These are phyloP conservation scores for Beta macrorhiza DNA, from an alignment of 179 eudicot species.

Conservation along the genomic window DNA sequence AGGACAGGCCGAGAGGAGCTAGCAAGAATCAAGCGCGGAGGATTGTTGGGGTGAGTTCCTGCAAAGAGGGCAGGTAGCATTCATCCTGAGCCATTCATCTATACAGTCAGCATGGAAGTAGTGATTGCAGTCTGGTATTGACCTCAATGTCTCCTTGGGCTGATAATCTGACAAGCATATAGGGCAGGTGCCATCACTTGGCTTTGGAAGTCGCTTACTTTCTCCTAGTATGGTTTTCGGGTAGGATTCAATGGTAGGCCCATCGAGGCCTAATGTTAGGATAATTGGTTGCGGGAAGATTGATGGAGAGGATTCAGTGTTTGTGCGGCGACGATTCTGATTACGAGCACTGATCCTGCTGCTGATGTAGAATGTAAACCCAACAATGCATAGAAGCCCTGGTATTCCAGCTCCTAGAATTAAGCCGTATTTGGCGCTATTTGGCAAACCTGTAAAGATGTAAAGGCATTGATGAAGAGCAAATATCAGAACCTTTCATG, in stretches of 20 bases:
- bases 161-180: conserved; percentile 77
- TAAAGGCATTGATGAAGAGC: not conserved
- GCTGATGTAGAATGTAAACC: conserved; percentile 43
- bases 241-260: conserved; percentile 71
- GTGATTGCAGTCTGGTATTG: conserved; percentile 78
- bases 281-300: conserved; percentile 39
- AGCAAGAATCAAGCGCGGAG: not conserved
- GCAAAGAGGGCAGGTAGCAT: conserved; percentile 83
- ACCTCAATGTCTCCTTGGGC: conserved; percentile 64
- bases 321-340: conserved; percentile 25
- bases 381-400: conserved; percentile 46
- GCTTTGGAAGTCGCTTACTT: conserved; percentile 61
- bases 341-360: conserved; percentile 30
- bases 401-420: conserved; percentile 68
- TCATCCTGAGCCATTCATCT: conserved; percentile 77
- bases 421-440: conserved; percentile 57
- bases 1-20: not conserved
- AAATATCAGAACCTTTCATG: not conserved
- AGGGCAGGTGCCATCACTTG: conserved; percentile 56
- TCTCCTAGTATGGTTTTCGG: conserved; percentile 70
- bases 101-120: conserved; percentile 75
- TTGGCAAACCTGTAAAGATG: conserved; percentile 55
- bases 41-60: conserved; percentile 55
- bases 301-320: conserved; percentile 34
- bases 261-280: conserved; percentile 52